Conservation (phyloP, 441 rosid genomes). For the Gossypium schwendimanii region DNA sequence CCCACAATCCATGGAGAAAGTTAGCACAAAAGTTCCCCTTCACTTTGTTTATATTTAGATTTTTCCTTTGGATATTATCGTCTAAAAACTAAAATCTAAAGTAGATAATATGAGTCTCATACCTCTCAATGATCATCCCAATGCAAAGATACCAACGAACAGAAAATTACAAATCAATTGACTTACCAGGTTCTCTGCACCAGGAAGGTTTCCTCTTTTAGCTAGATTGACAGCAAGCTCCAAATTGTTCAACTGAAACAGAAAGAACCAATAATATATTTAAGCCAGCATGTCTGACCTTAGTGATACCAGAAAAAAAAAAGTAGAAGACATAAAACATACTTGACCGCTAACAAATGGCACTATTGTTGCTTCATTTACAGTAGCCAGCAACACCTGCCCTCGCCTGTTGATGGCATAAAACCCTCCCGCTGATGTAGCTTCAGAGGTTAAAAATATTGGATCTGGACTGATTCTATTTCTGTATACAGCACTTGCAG, state of each 20-base stretch:
- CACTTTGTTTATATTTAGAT: neutral
- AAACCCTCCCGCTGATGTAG: constrained; percentile 80
- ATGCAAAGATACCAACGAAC: neutral
- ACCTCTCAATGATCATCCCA: neutral
- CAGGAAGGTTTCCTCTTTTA: constrained; percentile 90
- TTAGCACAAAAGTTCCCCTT: neutral
- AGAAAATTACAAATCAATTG: neutral
- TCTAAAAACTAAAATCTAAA: constrained; percentile 2
- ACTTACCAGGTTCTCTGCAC: constrained; percentile 82
- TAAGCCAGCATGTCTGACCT: constrained; percentile 10
- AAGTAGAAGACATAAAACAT: constrained; percentile 18
- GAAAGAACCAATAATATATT: constrained; percentile 12
- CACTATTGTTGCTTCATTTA: constrained; percentile 88
- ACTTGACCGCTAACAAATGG: constrained; percentile 99
- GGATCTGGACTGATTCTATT: constrained; percentile 99
- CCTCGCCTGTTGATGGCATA: constrained; percentile 98
- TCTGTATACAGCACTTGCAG: constrained; percentile 95
- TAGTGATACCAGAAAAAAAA: neutral
- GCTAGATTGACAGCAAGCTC: constrained; percentile 93
- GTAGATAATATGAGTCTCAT: neutral
- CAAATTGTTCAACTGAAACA: constrained; percentile 68
- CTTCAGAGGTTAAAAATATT: constrained; percentile 93
- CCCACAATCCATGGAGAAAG: neutral
- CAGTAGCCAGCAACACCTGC: constrained; percentile 87
- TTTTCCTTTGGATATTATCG: neutral